Evolutionary conservation across 2,329 filamentous ascomycete genomes (phyloP).

Genomic region (Diatrype stigma): DNA sequence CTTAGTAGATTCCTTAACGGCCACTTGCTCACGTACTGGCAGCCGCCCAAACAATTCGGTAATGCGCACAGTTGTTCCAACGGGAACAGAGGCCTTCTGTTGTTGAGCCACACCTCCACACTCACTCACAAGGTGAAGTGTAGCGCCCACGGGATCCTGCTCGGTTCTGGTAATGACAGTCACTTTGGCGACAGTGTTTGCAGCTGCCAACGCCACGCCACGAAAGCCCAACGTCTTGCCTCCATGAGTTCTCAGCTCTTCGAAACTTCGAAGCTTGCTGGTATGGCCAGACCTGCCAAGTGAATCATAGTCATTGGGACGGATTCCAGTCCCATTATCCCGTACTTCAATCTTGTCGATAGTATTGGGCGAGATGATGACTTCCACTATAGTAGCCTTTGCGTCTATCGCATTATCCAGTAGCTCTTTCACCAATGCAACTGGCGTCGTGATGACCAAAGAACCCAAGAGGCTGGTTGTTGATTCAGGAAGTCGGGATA

Average conservation of each 20-base stretch:
- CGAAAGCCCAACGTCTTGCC: conserved; percentile 68
- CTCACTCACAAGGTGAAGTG: conserved; percentile 38
- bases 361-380: conserved; percentile 61
- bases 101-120: conserved; percentile 37
- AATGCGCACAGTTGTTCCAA: conserved; percentile 66
- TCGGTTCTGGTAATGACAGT: conserved; percentile 60
- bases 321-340: conserved; percentile 72
- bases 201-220: conserved; percentile 67
- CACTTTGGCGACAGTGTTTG: conserved; percentile 56
- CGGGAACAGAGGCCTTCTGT: conserved; percentile 44
- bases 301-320: conserved; percentile 53
- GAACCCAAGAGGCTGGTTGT: conserved; percentile 57
- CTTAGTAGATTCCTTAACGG: conserved; percentile 54
- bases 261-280: conserved; percentile 65
- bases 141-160: conserved; percentile 54
- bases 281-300: conserved; percentile 67
- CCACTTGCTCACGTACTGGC: conserved; percentile 59
- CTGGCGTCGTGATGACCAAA: conserved; percentile 55
- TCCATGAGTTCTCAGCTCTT: conserved; percentile 55
- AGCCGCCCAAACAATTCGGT: conserved; percentile 54
- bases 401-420: conserved; percentile 76
- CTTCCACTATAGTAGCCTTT: conserved; percentile 59
- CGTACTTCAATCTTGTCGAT: conserved; percentile 66
- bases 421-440: conserved; percentile 68
- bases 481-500: conserved; percentile 43